Base-by-base conservation (phyloP, 108 stramenopile species). In the Nitzschia putrida region DNA sequence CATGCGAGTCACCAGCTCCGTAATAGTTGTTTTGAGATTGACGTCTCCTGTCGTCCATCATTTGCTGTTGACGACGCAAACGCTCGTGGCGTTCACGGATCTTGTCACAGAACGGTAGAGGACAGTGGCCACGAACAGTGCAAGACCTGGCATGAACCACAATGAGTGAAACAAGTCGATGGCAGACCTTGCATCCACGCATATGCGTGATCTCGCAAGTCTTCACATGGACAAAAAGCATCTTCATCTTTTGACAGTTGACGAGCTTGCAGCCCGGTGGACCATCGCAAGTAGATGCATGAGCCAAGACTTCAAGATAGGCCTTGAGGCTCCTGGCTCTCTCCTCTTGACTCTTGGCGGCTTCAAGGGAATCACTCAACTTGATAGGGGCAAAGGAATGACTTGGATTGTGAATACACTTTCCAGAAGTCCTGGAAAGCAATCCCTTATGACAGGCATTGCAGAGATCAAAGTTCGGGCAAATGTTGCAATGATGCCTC, bases 161-260 rank as follows among this genome's bases (percentile, higher is more conserved):
- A 72, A 95, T 70, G 11, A 97, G 80, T 23, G 85, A 83, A 50
- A 88, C 85, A 20, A 96, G 76, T 13, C 95, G 91, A 52, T 71
- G 64, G 69, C 97, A 97, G 7, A 87, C 79, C 38, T 84, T 82
- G 80, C 80, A 97, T 42, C 86, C 90, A 38, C 80, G 83, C 68
- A 83, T 80, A 18, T 77, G 65, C 8, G 86, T 80, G 12, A 79
- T 45, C 23, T 76, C 68, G 69, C 96, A 98, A 8, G 71, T 69
- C 50, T 64, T 53, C 42, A 82, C 78, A 65, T 95, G 90, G 21
- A 67, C 55, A 53, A 90, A 80, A 4, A 92, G 74, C 13, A 82
- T 78, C 80, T 96, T 95, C 96, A 98, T 98, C 51, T 80, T 80
- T 12, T 56, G 55, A 72, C 97, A 98, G 69, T 97, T 98, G 50